Evolutionary conservation across 31 red algal genomes (phyloP), one percentile per base, ranked within the genome.

Genomic region (Porphyra umbilicalis): DNA sequence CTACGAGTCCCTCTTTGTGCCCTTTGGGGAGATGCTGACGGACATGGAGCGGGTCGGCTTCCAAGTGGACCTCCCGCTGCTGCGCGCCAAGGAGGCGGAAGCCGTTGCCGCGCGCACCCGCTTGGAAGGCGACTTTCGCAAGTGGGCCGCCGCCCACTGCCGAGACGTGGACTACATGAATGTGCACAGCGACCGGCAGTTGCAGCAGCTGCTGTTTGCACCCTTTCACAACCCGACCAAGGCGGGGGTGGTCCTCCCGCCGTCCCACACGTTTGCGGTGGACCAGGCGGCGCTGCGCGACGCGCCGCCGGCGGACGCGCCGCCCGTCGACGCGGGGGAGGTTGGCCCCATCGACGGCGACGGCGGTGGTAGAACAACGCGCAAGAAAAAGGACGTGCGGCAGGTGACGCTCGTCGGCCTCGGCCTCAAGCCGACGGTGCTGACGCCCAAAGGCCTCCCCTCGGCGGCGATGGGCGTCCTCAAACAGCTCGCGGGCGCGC

Each of bases 91-190:
- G n/a, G 75, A 92, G 57, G 68, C 76, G 37, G 74, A 90, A 30
- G 96, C 96, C 14, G 81, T 88, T 20, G 77, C 18, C 33, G 92
- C 92, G 31, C 83, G 85, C 18, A 8, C 71, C 8, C 76, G 37
- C 14, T 79, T 90, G 11, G 88, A 94, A 78, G 82, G 81, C 75
- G 84, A 84, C 36, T 98, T 98, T 83, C 76, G 88, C 18, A 31
- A 16, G 1, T 98, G 96, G 96, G 92, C 92, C 6, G 35, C 79
- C 29, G 86, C 74, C 25, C 42, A 84, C 33, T 93, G 81, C 33
- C 83, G 89, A 8, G 96, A 94, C 84, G 88, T 92, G 8, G 42
- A 36, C 38, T 91, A 87, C 80, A 94, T 94, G 96, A 98, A 94
- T 35, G 76, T 94, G 10, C 87, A 94, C 46, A 92, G 92, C 30